These are phyloP conservation scores for Pichia membranifaciens DNA, from an alignment of 805 yeast genomes.

Conservation along the genomic window DNA sequence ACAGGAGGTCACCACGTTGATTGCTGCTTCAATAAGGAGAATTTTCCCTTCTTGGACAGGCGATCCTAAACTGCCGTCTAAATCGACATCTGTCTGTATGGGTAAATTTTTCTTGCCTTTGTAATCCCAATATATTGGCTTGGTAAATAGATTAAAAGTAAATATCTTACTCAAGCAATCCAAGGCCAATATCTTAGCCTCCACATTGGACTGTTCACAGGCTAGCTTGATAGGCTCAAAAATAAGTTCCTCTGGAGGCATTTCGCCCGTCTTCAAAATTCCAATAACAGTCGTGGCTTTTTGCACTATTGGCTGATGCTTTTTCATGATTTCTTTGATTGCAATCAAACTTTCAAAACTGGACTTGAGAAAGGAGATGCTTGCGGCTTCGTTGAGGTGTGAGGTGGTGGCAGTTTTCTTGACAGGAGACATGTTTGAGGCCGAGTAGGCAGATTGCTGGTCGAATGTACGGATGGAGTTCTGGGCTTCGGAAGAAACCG, in stretches of 20 bases:
- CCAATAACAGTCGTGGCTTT: constrained; percentile 38
- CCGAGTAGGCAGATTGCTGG: constrained; percentile 8
- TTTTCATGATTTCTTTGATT: constrained; percentile 34
- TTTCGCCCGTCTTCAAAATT: constrained; percentile 33
- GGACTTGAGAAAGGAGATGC: constrained; percentile 29
- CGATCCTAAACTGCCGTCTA: constrained; percentile 43
- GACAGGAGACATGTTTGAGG: constrained; percentile 5
- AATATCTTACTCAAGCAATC: constrained; percentile 85
- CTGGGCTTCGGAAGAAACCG: not conserved
- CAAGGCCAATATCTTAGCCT: constrained; percentile 65
- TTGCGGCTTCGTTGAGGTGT: constrained; percentile 13
- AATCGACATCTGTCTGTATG: constrained; percentile 29
- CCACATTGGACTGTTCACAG: constrained; percentile 62
- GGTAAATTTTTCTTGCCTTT: constrained; percentile 18
- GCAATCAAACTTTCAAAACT: constrained; percentile 29
- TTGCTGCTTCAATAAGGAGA: constrained; percentile 70
- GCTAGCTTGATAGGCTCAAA: constrained; percentile 75
- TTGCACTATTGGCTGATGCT: constrained; percentile 36
- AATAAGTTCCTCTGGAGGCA: constrained; percentile 46
- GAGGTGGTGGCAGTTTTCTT: constrained; percentile 5
- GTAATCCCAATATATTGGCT: constrained; percentile 45
- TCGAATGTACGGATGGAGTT: constrained; percentile 6
- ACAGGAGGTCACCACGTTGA: constrained; percentile 76
- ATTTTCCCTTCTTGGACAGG: constrained; percentile 31
- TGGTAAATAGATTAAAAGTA: constrained; percentile 74